Conservation (phyloP, 768 basidiomycete species). For the Panaeolus cyanescens region DNA sequence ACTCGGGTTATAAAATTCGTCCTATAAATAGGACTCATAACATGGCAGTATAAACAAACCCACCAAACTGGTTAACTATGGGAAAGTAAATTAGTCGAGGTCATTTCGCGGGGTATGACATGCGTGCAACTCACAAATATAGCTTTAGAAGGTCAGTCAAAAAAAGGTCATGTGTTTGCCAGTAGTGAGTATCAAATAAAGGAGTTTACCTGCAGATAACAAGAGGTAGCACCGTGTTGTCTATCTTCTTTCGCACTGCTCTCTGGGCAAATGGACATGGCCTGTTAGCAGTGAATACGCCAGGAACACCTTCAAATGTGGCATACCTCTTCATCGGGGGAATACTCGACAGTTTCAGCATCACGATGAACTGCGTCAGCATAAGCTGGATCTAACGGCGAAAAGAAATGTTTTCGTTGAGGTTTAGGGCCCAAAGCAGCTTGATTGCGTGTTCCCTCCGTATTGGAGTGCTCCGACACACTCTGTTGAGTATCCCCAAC, state of each 20-base stretch:
- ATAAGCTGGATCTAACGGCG: conserved; percentile 41
- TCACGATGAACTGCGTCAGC: conserved; percentile 55
- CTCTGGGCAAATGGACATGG: conserved; percentile 26
- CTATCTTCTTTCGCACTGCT: conserved; percentile 50
- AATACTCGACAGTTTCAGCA: conserved; percentile 49
- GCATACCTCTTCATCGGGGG: conserved; percentile 49
- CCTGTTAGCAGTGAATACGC: not conserved
- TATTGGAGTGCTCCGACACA: conserved; percentile 8
- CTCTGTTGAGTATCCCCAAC: not conserved
- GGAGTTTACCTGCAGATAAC: conserved; percentile 48
- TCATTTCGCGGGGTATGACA: not conserved
- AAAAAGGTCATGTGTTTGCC: not conserved
- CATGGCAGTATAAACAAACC: no score
- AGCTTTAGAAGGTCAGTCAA: conserved; percentile 29
- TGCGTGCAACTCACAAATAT: conserved; percentile 41
- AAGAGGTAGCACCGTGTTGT: conserved; percentile 49
- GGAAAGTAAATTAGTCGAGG: not conserved
- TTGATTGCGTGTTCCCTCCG: conserved; percentile 44
- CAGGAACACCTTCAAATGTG: not conserved
- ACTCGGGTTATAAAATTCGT: no score
- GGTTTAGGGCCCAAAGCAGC: conserved; percentile 36
- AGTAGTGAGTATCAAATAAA: not conserved
- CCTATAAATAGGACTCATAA: no score
- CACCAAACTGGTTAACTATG: conserved; percentile 53
- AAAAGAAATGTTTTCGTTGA: conserved; percentile 50